These are phyloP conservation scores for Urtica urens DNA, from an alignment of 306 rosid genomes.

Conservation along the genomic window DNA sequence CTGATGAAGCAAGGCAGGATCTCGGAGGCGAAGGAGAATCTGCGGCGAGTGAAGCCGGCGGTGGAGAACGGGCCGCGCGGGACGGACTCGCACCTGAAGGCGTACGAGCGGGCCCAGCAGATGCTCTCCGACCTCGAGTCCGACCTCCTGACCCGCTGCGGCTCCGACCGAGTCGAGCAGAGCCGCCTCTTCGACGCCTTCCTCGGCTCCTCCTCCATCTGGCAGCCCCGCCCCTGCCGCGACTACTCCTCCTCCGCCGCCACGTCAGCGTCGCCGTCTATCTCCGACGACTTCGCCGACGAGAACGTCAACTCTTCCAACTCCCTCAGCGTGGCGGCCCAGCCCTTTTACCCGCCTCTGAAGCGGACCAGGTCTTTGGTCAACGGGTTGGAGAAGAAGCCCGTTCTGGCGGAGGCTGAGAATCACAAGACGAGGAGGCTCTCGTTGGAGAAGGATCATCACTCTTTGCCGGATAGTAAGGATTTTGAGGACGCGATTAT, in stretches of 20 bases:
- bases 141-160: conserved; percentile 71
- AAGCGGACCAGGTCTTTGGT: conserved; percentile 92
- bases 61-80: conserved; percentile 95
- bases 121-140: conserved; percentile 91
- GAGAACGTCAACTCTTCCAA: conserved; percentile 56
- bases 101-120: conserved; percentile 97
- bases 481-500: conserved; percentile 93
- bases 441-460: conserved; percentile 21
- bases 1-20: conserved; percentile 98
- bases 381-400: conserved; percentile 41
- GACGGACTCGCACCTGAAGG: conserved; percentile 91
- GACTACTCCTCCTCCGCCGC: conserved; percentile 34
- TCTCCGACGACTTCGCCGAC: conserved; percentile 45
- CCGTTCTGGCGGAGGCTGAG: conserved; percentile 29
- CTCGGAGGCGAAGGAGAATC: conserved; percentile 71
- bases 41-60: conserved; percentile 70
- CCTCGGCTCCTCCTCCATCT: conserved; percentile 89
- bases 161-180: conserved; percentile 70
- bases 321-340: conserved; percentile 66
- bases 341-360: conserved; percentile 60
- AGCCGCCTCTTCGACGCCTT: conserved; percentile 81
- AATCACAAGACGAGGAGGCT: conserved; percentile 52
- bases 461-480: conserved; percentile 48
- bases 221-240: conserved; percentile 99
- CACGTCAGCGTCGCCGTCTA: conserved; percentile 14